Evolutionary conservation across 371 early-diverging fungal species (phyloP).

Genomic region (Mucor velutinosus): DNA sequence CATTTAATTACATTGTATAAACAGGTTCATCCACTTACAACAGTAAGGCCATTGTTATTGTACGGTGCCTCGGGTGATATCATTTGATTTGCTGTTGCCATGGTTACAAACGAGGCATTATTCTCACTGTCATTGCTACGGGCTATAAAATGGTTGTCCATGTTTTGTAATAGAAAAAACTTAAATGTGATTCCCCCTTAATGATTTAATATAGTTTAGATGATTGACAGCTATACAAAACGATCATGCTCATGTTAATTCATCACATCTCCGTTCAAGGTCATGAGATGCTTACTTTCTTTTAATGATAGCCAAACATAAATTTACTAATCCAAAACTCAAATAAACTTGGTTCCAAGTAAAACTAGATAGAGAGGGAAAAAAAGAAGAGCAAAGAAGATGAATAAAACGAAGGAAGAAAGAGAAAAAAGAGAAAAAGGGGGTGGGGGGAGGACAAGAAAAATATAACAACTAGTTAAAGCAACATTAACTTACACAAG

Average conservation of each 20-base stretch:
- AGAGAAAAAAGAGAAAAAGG: neutral
- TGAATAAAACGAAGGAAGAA: neutral
- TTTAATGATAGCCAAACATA: neutral
- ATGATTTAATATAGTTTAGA: neutral
- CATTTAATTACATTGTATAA: neutral
- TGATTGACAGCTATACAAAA: neutral
- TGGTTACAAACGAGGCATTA: constrained; percentile 21
- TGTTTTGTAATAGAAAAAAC: neutral
- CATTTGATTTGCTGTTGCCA: constrained; percentile 17
- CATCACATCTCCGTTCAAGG: too few species aligned
- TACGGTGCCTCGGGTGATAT: constrained; percentile 22
- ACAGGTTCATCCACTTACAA: neutral
- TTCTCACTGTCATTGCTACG: constrained; percentile 8
- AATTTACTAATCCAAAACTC: neutral
- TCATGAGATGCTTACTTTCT: neutral
- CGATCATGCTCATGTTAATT: neutral
- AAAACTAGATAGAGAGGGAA: neutral
- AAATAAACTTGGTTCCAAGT: neutral
- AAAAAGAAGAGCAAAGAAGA: constrained; percentile 8
- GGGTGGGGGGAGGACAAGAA: neutral
- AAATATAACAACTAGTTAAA: neutral
- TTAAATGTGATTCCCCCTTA: neutral
- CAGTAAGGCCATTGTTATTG: neutral
- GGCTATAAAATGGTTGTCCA: neutral
- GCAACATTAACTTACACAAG: constrained; percentile 3